Base-by-base conservation (phyloP, 768 basidiomycete genomes). In the Gelatoporia subvermispora region DNA sequence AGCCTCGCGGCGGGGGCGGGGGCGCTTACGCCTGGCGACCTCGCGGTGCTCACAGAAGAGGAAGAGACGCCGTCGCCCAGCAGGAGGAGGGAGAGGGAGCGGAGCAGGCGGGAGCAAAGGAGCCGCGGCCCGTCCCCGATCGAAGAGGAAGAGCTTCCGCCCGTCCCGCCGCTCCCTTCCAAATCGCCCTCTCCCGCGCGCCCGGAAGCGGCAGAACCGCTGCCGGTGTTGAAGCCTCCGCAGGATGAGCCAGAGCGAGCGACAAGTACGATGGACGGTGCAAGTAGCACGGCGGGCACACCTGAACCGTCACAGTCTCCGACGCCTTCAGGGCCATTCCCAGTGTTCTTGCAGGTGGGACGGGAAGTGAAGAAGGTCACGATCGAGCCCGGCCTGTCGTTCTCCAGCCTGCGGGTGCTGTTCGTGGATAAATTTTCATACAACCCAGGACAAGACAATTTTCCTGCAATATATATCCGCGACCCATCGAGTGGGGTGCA, bases 361-460 rank as follows among this genome's bases (percentile, higher is more conserved):
- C 73, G 89, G 38, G 90, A 94, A 63, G 91, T 94, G 47, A 95
- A 95, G 69, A 93, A 93, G 64, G 82, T 83, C 11, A 69, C 64
- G 18, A 71, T 97, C 39, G 90, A 91, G 48, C 74, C 78, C 8
- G 80, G 75, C 5, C 68, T 86, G 43, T 82, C 87, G 1, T 81
- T 93, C 59, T 69, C 88, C 9, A 82, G 81, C 2, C 64, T 99
- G 47, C 75, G 93, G 37, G 78, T 95, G 57, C 68, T 97, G 13
- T 99, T 98, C 60, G 88, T 96, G 55, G 94, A 96, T 70, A 87
- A 82, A 62, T 99, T 99, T 60, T 84, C 87, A 25, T 97, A 95
- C 64, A 92, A 86, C 61, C 92, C 95, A 0, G 93, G 93, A 0
- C 76, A 86, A 66, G 92, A 92, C 49, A 89, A 93, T 60, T 96